Evolutionary conservation across 352 stramenopile genomes (phyloP).

Genomic region (Lagenidium sp.): DNA sequence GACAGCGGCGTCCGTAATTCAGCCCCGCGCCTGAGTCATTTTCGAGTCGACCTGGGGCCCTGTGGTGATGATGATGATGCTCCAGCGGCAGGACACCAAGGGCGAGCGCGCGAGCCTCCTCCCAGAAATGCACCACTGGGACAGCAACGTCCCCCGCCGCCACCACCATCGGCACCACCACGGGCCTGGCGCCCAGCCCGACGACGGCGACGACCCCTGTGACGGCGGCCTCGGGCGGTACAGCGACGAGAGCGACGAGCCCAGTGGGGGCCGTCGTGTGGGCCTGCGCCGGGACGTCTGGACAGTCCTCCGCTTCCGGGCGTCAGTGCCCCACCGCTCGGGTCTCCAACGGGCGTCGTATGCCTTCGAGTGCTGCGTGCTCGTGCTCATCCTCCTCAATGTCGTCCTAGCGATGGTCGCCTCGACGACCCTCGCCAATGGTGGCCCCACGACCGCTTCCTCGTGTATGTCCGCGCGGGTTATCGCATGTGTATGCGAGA

Average conservation of each 20-base stretch:
- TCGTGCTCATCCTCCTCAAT: conserved; percentile 72
- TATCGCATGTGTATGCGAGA: no score
- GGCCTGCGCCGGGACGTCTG: conserved; percentile 61
- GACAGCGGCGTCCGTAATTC: neutral
- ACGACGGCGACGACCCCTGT: conserved; percentile 3
- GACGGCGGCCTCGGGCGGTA: no score
- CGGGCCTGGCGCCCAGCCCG: conserved; percentile 1
- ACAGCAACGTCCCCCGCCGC: conserved; percentile 12
- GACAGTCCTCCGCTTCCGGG: conserved; percentile 69
- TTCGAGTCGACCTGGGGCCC: no score
- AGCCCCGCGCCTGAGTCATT: neutral
- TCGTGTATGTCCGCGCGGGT: neutral
- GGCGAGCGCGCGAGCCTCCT: conserved; percentile 18
- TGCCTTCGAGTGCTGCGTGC: conserved; percentile 46
- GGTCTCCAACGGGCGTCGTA: conserved; percentile 61
- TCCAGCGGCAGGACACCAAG: no score
- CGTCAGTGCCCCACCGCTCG: conserved; percentile 46
- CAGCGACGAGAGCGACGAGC: no score
- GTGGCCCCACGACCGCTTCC: conserved; percentile 2
- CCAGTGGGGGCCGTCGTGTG: no score
- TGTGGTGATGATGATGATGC: no score
- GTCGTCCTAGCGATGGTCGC: conserved; percentile 68
- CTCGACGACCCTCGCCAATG: conserved; percentile 20
- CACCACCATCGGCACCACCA: no score
- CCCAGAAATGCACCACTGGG: conserved; percentile 19